Evolutionary conservation across 257 asterid genomes (phyloP).

Genomic region (Solanum chilense): DNA sequence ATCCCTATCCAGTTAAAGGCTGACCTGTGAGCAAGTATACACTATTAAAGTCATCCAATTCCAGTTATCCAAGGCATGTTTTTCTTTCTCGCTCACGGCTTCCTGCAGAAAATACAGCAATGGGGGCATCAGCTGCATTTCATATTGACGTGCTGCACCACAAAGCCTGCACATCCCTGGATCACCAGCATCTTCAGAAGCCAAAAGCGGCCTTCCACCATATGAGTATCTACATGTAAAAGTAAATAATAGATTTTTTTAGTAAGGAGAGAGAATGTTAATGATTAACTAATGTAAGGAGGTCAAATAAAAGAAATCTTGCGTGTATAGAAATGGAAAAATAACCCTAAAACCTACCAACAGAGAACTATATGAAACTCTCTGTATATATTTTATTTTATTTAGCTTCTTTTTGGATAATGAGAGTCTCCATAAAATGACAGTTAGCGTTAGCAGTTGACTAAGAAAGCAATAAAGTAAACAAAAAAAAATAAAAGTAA

Average conservation of each 20-base stretch:
- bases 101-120: conserved; percentile 66
- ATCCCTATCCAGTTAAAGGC: background rate
- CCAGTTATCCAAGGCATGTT: conserved; percentile 33
- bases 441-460: background rate
- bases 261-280: background rate
- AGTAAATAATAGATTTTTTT: background rate
- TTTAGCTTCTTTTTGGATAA: background rate
- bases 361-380: background rate
- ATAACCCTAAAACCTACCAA: background rate
- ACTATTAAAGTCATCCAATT: conserved; percentile 69
- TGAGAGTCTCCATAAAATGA: background rate
- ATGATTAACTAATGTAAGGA: background rate
- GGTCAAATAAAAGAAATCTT: background rate
- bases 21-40: conserved; percentile 71
- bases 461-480: background rate
- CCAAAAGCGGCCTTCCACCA: conserved; percentile 69
- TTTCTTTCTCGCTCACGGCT: conserved; percentile 37
- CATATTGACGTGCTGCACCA: conserved; percentile 61
- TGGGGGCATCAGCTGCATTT: conserved; percentile 91
- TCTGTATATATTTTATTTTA: background rate
- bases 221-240: conserved; percentile 48
- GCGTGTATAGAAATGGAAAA: background rate
- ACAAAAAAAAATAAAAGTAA: background rate
- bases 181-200: conserved; percentile 30
- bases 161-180: conserved; percentile 52